Base-by-base conservation (phyloP, 371 early-diverging fungal species). In the Mucor indicus region DNA sequence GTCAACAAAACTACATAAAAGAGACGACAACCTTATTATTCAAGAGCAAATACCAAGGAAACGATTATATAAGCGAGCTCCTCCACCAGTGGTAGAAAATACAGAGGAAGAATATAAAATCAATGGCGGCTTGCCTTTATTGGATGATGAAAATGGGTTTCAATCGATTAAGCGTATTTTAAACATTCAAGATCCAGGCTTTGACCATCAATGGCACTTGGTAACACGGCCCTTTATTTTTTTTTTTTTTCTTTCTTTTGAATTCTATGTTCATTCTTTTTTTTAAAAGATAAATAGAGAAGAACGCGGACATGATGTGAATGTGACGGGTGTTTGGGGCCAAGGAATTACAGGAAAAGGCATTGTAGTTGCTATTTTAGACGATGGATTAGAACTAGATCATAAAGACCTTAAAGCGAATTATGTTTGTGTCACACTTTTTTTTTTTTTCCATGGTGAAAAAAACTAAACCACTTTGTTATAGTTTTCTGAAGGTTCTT, bases 311-410 rank as follows among this genome's bases (percentile, higher is more conserved):
- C 76, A 89, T 67, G 98, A 98, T 64, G 69, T 96, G 42, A 98
- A 98, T 67, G 81, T 97, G 12, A 89, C 95, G 11, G 89, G 83
- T 21, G 90, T 94, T 10, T 98, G 98, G 98, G 67, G 69, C 37
- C 87, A 90, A 83, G 89, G 85, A 72, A 84, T 94, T 30, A 92
- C 92, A 12, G 98, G 98, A n/a, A 76, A 88, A 36, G 85, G 86
- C 23, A 81, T 91, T 1, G 84, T 87, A 6, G 92, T 96, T 1
- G 92, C 90, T 20, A 85, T 98, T 46, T 76, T 98, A 19, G 98
- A 98, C 64, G 98, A 98, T 60, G 98, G 98, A 0, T 60, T 98
- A 16, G 95, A 96, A 60, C 84, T 85, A 55, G 69, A 80, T 4
- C 87, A 86, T 63, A 75, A 81, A 15, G 98, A 98, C 64, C 64